phyloP scores from a whole-genome alignment of 768 basidiomycete species.

The Pluteus cervinus region DNA sequence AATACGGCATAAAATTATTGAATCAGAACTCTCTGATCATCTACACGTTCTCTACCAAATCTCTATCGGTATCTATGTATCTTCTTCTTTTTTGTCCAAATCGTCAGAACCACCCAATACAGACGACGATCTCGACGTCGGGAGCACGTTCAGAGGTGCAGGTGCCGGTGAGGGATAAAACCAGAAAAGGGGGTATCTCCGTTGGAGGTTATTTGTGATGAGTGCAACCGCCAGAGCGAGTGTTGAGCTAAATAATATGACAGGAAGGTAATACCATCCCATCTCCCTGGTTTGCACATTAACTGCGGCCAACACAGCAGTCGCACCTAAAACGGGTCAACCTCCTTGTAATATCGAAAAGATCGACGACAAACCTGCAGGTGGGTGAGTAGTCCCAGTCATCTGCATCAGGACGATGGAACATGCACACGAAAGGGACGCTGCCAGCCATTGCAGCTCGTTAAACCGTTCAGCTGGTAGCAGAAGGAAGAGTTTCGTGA shows the following conservation, averaged over 20 bases:
- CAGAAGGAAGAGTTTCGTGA: slow-evolving; percentile 45
- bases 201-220: slow-evolving; percentile 44
- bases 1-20: too few relatives aligned
- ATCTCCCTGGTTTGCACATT: slow-evolving; percentile 34
- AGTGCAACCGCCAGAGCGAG: slow-evolving; percentile 41
- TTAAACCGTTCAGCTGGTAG: slow-evolving; percentile 35
- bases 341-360: not conserved
- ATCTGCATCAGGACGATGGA: slow-evolving; percentile 46
- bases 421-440: slow-evolving; percentile 35
- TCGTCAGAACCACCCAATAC: too few relatives aligned
- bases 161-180: not conserved
- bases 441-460: slow-evolving; percentile 44
- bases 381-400: slow-evolving; percentile 46
- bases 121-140: too few relatives aligned
- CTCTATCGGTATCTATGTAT: too few relatives aligned
- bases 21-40: too few relatives aligned
- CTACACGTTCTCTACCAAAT: too few relatives aligned
- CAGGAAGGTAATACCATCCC: slow-evolving; percentile 49
- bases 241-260: slow-evolving; percentile 41
- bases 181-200: slow-evolving; percentile 47
- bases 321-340: slow-evolving; percentile 32
- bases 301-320: slow-evolving; percentile 42
- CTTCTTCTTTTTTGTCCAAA: too few relatives aligned
- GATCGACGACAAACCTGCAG: slow-evolving; percentile 30
- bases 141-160: not conserved